Base-by-base conservation (phyloP, 495 filamentous ascomycete species). In the Choiromyces venosus region DNA sequence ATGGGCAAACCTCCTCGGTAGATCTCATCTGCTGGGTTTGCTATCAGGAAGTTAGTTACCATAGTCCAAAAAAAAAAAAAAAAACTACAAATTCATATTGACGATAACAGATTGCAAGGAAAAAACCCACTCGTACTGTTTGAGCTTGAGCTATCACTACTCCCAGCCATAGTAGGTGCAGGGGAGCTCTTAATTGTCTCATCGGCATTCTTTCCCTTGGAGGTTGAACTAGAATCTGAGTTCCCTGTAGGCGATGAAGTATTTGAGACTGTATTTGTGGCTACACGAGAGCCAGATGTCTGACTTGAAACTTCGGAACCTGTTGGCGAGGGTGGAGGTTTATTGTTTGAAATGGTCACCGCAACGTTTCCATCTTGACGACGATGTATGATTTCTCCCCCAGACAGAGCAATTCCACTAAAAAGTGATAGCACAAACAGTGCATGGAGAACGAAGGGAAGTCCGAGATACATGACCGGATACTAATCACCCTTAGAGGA, bases 1-100 rank as follows among this genome's bases (percentile, higher is more conserved):
- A 97, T 84, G 0, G 94, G 94, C 36, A 97, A 86, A 1, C 79
- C 79, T 39, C 75, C 75, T 1, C 65, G 67, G 37, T 77, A 77
- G 18, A 77, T 64, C 9, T 64, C 44, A 56, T 72, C 70, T n/a
- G 66, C 75, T 18, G 75, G 66, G 64, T 46, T 73, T 19, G 67
- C 74, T 73, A 39, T 64, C 38, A 33, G 37, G 25, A 56, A 2
- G 67, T 77, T 29, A 77, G 69, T 64, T 61, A 33, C 42, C 38
- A 56, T 21, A 10, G 8, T 25, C 69, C 69, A 37, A 42, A 29
- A 61, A 25, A 25, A 19, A 67, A 40, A 7, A 38, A 38, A 68
- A 37, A 6, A 69, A 46, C 35, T 68, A 9, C 52, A 61, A 61
- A 16, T 12, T 12, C 25, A 25, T 61, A 61, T 33, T 12, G 52